Conservation (phyloP, 2,329 filamentous ascomycete genomes). For the Pseudocercospora fijiensis region DNA sequence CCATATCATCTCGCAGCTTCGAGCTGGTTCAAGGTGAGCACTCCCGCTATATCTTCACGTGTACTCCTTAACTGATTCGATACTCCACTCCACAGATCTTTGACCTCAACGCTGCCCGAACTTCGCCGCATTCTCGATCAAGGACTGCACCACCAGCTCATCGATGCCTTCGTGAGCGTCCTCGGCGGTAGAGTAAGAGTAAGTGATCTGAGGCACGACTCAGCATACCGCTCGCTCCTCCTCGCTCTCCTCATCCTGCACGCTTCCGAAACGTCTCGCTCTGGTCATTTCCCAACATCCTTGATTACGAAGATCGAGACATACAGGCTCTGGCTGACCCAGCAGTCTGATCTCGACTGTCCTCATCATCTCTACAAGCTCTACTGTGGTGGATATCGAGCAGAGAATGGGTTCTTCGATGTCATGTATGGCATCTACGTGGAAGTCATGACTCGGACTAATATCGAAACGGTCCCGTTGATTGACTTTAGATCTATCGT, state of each 20-base stretch:
- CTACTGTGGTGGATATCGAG: background rate
- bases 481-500: background rate
- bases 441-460: background rate
- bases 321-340: background rate
- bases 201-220: background rate
- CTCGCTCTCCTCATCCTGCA: background rate
- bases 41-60: background rate
- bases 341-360: background rate
- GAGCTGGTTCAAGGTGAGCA: background rate
- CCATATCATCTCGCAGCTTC: background rate
- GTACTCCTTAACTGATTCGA: background rate
- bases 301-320: background rate
- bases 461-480: background rate
- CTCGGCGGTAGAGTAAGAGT: background rate
- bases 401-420: background rate
- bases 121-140: background rate
- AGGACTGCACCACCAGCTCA: background rate
- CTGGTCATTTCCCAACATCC: background rate
- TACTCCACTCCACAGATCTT: background rate
- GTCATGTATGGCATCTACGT: background rate
- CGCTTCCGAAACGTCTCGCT: no score
- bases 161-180: background rate
- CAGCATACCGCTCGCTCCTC: background rate
- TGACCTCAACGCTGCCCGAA: background rate
- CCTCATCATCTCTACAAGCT: background rate